A percentile compares a stretch with the other conserved stretches of the same genome.
Evolutionary conservation across 257 asterid genomes (phyloP).

Genomic region (Datura wrightii): DNA sequence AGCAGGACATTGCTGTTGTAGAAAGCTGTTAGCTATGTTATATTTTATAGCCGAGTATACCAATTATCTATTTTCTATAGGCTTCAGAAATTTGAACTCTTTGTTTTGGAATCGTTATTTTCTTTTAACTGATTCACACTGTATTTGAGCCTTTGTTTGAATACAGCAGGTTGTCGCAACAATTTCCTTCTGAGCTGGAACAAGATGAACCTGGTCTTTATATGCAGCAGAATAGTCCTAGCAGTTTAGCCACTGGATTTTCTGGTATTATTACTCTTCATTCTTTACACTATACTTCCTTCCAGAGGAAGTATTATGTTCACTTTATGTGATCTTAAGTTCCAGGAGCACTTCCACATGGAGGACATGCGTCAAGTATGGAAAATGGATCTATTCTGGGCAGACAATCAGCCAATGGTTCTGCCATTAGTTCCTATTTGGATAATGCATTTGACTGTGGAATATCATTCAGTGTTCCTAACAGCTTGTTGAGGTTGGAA

Average conservation of each 20-base stretch:
- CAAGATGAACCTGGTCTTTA: conserved; percentile 63
- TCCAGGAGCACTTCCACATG: conserved; percentile 64
- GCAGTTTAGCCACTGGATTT: conserved; percentile 61
- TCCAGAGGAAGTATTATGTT: conserved; percentile 31
- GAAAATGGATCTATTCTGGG: conserved; percentile 59
- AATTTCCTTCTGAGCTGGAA: conserved; percentile 68
- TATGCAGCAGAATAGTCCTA: conserved; percentile 67
- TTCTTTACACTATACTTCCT: conserved; percentile 34
- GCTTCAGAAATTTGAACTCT: conserved; percentile 10
- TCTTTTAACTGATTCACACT: conserved; percentile 24
- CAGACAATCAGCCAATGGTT: conserved; percentile 59
- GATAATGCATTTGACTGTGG: conserved; percentile 65
- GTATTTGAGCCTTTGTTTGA: conserved; percentile 27
- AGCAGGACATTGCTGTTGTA: conserved; percentile 13
- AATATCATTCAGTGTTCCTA: conserved; percentile 71
- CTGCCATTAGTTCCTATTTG: conserved; percentile 51
- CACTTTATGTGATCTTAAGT: conserved; percentile 34
- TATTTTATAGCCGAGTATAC: conserved; percentile 3
- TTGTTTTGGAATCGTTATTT: neutral
- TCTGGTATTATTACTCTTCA: conserved; percentile 62
- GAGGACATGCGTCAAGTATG: conserved; percentile 48
- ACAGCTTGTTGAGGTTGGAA: conserved; percentile 61
- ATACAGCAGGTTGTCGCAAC: conserved; percentile 63
- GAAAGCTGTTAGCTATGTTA: conserved; percentile 16
- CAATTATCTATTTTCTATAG: neutral